Evolutionary conservation across 106 monocot species (phyloP).

Genomic region (Acanthochlamys bracteata): DNA sequence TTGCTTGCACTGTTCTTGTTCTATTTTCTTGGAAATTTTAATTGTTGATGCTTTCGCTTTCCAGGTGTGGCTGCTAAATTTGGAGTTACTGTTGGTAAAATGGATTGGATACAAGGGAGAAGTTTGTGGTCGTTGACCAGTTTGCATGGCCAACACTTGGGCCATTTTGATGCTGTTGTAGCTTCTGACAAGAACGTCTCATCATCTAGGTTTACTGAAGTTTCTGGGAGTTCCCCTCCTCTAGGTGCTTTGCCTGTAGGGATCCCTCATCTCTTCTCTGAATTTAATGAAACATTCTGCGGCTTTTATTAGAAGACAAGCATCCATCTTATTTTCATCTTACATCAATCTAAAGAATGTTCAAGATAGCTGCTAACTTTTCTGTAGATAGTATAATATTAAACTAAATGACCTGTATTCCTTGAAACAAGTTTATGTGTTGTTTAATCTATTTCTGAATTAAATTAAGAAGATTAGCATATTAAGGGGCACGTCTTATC

Average conservation of each 20-base stretch:
- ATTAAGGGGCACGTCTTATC: background rate
- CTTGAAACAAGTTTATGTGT: too few species aligned
- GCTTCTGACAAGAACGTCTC: conserved; percentile 47
- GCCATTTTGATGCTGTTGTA: conserved; percentile 40
- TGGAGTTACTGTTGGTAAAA: conserved; percentile 51
- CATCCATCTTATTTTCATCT: too few species aligned
- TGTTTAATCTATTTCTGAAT: background rate
- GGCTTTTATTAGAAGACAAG: too few species aligned
- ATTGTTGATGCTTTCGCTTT: background rate
- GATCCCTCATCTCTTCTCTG: background rate
- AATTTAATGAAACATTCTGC: background rate
- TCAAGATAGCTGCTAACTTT: too few species aligned
- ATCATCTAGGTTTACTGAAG: conserved; percentile 39
- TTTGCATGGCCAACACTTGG: conserved; percentile 49
- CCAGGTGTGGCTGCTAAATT: conserved; percentile 48
- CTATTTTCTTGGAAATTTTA: background rate
- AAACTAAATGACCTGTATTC: too few species aligned
- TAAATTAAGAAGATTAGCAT: background rate
- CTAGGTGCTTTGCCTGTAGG: conserved; percentile 20
- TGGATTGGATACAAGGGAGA: conserved; percentile 37
- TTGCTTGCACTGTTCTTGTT: conserved; percentile 6
- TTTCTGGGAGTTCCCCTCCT: conserved; percentile 44
- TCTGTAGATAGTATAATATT: too few species aligned
- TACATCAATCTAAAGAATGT: too few species aligned
- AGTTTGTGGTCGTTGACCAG: conserved; percentile 33